These are phyloP conservation scores for Collybia mongolica DNA, from an alignment of 768 basidiomycete genomes.

Conservation along the genomic window DNA sequence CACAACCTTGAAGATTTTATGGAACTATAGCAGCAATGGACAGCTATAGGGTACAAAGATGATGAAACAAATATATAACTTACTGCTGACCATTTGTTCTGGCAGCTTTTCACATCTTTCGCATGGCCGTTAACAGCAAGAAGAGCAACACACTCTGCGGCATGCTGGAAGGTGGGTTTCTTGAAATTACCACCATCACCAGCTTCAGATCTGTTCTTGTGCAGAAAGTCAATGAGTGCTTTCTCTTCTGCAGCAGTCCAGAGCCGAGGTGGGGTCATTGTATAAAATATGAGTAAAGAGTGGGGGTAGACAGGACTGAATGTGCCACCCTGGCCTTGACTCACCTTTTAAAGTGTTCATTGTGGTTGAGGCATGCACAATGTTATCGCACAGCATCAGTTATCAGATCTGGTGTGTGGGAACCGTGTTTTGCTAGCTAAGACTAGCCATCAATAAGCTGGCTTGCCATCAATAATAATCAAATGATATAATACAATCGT, in stretches of 20 bases:
- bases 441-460: too few relatives aligned
- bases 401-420: too few relatives aligned
- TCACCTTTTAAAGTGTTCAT: too few relatives aligned
- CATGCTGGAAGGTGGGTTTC: background rate
- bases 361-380: too few relatives aligned
- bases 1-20: background rate
- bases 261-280: background rate
- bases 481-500: too few relatives aligned
- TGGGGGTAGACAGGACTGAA: too few relatives aligned
- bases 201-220: background rate
- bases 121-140: background rate
- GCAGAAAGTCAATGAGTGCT: background rate
- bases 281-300: too few relatives aligned
- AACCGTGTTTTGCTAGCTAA: too few relatives aligned
- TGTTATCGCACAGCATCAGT: too few relatives aligned
- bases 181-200: slow-evolving; percentile 1
- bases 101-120: background rate
- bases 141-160: background rate
- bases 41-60: background rate
- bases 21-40: background rate
- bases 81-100: background rate
- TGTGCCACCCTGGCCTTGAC: too few relatives aligned
- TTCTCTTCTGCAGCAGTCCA: background rate
- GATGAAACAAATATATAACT: background rate
- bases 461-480: too few relatives aligned